These are phyloP conservation scores for Zasmidium angulare DNA, from an alignment of 2,329 filamentous ascomycete genomes.

Conservation along the genomic window DNA sequence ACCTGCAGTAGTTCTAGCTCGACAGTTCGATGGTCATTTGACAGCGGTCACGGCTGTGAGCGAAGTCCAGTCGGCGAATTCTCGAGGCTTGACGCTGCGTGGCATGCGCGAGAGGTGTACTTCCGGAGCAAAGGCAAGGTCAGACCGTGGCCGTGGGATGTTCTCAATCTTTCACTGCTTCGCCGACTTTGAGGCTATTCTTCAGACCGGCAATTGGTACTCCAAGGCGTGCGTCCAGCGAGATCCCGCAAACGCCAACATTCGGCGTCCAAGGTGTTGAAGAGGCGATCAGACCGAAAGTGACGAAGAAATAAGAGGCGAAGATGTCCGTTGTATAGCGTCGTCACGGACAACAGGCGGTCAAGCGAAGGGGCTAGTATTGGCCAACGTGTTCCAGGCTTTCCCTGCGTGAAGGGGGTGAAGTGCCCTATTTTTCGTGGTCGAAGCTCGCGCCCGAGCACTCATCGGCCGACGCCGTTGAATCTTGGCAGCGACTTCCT, in stretches of 20 bases:
- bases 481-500: too few species aligned
- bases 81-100: background rate
- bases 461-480: background rate
- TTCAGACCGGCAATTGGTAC: background rate
- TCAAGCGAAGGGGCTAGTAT: background rate
- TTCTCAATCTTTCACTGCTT: background rate
- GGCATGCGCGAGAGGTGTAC: background rate
- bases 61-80: background rate
- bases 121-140: background rate
- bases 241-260: background rate
- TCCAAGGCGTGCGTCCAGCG: background rate
- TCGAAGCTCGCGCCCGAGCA: background rate
- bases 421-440: background rate
- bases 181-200: background rate
- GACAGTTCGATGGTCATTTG: background rate
- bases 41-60: background rate
- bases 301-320: background rate
- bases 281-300: too few species aligned
- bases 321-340: background rate
- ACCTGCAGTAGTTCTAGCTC: constrained; percentile 22
- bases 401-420: background rate
- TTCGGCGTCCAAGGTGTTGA: background rate
- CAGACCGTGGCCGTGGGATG: background rate
- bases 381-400: background rate
- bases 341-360: background rate